Evolutionary conservation across 768 basidiomycete genomes (phyloP), one percentile per base, ranked within the genome.

Genomic region (Rhizopogon vesiculosus): DNA sequence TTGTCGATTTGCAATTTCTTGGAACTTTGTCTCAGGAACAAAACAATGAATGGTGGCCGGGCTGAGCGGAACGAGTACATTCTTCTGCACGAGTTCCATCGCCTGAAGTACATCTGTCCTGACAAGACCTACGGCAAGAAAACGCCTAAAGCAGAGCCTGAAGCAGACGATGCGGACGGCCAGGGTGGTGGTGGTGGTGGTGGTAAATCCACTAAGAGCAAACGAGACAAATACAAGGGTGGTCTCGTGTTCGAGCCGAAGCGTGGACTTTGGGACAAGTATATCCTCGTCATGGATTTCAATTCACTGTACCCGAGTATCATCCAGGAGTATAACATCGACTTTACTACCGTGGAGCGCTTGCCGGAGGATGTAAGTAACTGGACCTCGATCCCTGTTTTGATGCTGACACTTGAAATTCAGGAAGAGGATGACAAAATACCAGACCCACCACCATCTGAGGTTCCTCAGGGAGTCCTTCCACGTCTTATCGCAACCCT

Each of bases 61-160:
- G 97, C 97, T 0, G 97, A 98, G 65, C 92, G 97, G 28, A 99
- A 98, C 70, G 97, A 98, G 71, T 99, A 95, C 77, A 98, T 99
- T 82, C 74, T 99, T 42, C 78, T 99, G 16, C 97, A 99, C 69
- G 95, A 98, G 69, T 99, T 99, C 74, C 94, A 99, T 68, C 83
- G 87, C 13, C 81, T 94, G 43, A 98, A 98, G 69, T 98, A 95
- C 65, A 85, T 99, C 61, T 93, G 93, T 60, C 97, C 97, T 1
- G 97, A 99, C 77, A 98, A 98, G 70, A 78, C 79, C 1, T 94
- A 83, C 72, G 88, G 88, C 40, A 91, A 92, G 75, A 92, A 88
- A 68, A 70, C 76, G 2, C 76, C 70, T 6, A 83, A 77, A 71
- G 64, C 67, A 16, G 79, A 80, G 54, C 69, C 73, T 3, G 75